Evolutionary conservation across 2,329 filamentous ascomycete genomes (phyloP).

Genomic region (Ceratocystis papillata): DNA sequence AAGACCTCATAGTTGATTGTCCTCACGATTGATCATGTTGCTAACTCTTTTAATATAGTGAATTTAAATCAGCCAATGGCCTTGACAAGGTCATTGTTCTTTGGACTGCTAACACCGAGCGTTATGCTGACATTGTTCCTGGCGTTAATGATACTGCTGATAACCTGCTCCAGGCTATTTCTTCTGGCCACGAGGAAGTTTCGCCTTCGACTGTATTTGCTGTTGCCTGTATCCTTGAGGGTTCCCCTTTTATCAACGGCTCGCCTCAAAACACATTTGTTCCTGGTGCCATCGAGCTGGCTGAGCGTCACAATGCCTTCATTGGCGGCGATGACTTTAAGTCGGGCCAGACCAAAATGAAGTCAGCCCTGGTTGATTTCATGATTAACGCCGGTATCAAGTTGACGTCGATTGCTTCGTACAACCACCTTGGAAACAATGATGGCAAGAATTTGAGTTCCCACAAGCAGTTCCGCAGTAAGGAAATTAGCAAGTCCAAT

Average conservation of each 20-base stretch:
- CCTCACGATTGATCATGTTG: not conserved
- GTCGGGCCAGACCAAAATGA: conserved; percentile 99
- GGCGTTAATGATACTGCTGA: conserved; percentile 96
- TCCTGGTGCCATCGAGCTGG: conserved; percentile 79
- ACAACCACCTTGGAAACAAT: conserved; percentile 99
- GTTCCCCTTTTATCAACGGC: conserved; percentile 92
- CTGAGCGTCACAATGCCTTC: conserved; percentile 76
- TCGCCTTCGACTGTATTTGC: conserved; percentile 92
- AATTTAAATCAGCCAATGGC: conserved; percentile 76
- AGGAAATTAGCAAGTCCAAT: conserved; percentile 99
- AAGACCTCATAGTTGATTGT: not conserved
- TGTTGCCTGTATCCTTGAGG: conserved; percentile 84
- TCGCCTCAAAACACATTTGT: conserved; percentile 99
- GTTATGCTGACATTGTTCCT: conserved; percentile 75
- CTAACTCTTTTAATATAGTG: conserved; percentile 36
- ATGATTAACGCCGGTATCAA: conserved; percentile 98
- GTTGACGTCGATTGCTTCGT: conserved; percentile 94
- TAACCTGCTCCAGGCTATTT: conserved; percentile 80
- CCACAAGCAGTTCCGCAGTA: conserved; percentile 96
- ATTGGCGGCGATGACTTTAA: conserved; percentile 99
- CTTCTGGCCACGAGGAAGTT: conserved; percentile 79
- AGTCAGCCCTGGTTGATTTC: conserved; percentile 96
- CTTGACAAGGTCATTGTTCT: conserved; percentile 95
- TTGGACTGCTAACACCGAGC: conserved; percentile 99
- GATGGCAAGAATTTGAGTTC: conserved; percentile 98